Evolutionary conservation across 352 stramenopile species (phyloP), one percentile per base, ranked within the genome.

Genomic region (Phytopythium cucurbitacearum): DNA sequence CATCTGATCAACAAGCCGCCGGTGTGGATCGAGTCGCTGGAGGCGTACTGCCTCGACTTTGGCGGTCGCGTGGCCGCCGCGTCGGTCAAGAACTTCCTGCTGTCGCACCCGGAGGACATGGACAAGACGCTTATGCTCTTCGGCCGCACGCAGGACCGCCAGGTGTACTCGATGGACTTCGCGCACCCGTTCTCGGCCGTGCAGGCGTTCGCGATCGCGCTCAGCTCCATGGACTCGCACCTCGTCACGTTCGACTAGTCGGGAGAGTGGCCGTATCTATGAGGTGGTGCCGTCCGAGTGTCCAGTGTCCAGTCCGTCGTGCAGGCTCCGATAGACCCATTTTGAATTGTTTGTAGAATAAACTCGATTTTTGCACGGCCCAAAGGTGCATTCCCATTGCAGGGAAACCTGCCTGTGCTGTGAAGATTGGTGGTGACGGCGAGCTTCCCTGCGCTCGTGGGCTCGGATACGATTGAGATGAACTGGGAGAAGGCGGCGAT

Each of bases 141-240:
- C 44, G 84, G 86, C 11, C 81, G 85, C 51, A 95, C 86, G 51
- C 71, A 89, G 57, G 85, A 92, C 65, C 76, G 80, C 1, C 80
- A 95, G 53, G 82, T 95, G 41, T 95, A 94, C 72, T 91, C 84
- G 48, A 89, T 95, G 74, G 86, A 95, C 69, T 94, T 92, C 58
- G 69, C 67, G 15, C 78, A 90, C 54, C 85, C 86, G 56, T 88
- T 95, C 61, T 87, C 86, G 33, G 84, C 86, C 0, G 74, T 91
- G 49, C 83, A 94, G 60, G 86, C 86, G 16, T 94, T 95, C 51
- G 84, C 82, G 10, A 92, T 96, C 57, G 80, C 80, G 37, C 76
- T 96, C 6, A 96, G 84, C 65, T 87, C 71, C 69, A 93, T 93
- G 83, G 83, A 93, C 65, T 93, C 83, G 48, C 80, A 93, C 64